Conservation (phyloP, 495 filamentous ascomycete species). For the Xylaria grammica region DNA sequence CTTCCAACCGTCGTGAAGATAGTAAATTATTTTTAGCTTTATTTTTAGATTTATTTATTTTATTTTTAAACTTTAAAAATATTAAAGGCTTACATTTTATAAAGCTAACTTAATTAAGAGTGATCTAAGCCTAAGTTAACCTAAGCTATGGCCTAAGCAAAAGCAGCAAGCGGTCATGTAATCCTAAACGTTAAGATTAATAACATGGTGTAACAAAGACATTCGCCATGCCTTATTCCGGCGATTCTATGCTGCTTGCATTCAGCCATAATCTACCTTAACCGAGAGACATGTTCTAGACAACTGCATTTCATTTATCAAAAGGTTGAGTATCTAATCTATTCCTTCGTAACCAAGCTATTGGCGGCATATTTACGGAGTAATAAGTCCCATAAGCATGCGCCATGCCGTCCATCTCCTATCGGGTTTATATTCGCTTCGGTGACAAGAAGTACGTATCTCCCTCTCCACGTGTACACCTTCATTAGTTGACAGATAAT, state of each 20-base stretch:
- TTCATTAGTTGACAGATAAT: neutral
- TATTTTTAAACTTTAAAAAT: too few relatives aligned
- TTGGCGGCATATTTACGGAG: neutral
- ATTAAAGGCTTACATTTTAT: too few relatives aligned
- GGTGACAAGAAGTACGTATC: conserved; percentile 6
- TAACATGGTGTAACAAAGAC: too few relatives aligned
- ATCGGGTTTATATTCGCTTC: conserved; percentile 17
- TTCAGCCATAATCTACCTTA: neutral
- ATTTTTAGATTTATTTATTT: too few relatives aligned
- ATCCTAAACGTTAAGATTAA: too few relatives aligned
- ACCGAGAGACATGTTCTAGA: neutral
- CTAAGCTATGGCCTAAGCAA: too few relatives aligned
- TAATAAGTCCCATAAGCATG: neutral
- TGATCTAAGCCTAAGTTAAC: too few relatives aligned
- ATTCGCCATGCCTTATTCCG: conserved; percentile 1
- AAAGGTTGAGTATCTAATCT: neutral
- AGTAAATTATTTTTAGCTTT: too few relatives aligned
- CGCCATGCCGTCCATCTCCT: neutral
- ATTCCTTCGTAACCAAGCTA: neutral
- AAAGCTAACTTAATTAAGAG: too few relatives aligned
- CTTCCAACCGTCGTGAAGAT: too few relatives aligned
- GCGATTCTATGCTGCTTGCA: neutral
- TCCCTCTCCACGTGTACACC: neutral
- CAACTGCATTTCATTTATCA: neutral
- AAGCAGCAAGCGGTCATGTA: too few relatives aligned